Evolutionary conservation across 2,329 filamentous ascomycete species (phyloP), one percentile per base, ranked within the genome.

Genomic region (Chaetomiaceae sp.): DNA sequence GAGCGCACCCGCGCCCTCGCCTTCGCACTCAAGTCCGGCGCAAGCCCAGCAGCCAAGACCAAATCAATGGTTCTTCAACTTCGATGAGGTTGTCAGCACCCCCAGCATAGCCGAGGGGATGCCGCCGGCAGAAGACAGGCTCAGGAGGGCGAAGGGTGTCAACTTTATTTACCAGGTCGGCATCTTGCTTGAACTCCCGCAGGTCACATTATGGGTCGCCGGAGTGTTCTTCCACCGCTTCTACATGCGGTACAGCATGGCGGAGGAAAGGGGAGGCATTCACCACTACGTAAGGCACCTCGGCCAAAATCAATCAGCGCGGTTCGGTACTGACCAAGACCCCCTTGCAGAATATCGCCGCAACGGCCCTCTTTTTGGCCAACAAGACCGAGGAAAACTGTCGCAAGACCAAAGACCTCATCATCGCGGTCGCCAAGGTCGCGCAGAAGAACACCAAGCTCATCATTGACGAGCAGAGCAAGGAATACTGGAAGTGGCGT

Each of bases 341-440:
- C 20, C 19, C 13, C 23, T 31, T 14, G n/a, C 63, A 86, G 83
- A 85, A 85, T 62, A 89, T 95, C 53, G 93, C 91, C 10, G 93
- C 91, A 0, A 96, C 91, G 0, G 82, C 90, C 2, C 77, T 99
- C 2, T 99, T 97, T 61, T 79, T 99, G 9, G 92, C 93, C 8
- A 96, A 95, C 60, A 99, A 99, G 68, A 92, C 95, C 17, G 92
- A 99, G 65, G 93, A 99, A 66, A 96, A 95, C 65, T 95, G 90
- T 65, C 85, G 92, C 43, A 96, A 96, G 70, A 96, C 96, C 60
- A 95, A 89, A 63, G 90, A 96, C 58, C 78, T 99, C 54, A 92
- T 99, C 58, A 86, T 96, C 27, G 89, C 91, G 1, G 93, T 95
- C 62, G 93, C 90, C 54, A 89, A 92, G 58, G 89, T 96, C 17